Percentiles rank a stretch among this genome's conserved stretches.
phyloP scores from a whole-genome alignment of 345 rosid species.

The Microcos paniculata region DNA sequence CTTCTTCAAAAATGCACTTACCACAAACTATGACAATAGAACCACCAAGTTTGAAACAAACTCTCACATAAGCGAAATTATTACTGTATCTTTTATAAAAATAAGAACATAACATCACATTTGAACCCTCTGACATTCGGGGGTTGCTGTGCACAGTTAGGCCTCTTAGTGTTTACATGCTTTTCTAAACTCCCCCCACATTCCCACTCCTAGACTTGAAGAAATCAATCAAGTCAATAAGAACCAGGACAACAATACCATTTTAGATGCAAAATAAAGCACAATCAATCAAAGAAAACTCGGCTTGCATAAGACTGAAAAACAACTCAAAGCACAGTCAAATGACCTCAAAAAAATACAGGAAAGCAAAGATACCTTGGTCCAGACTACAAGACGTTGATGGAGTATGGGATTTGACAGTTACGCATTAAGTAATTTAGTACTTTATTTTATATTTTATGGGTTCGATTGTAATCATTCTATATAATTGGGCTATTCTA shows the following conservation, averaged over 20 bases:
- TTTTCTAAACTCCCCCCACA: not conserved
- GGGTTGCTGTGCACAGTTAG: not conserved
- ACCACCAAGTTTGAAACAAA: not conserved
- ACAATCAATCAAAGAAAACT: not conserved
- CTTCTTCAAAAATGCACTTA: not conserved
- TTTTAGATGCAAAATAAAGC: not conserved
- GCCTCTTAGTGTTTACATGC: not conserved
- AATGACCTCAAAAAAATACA: not conserved
- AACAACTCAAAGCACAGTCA: not conserved
- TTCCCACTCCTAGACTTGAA: conserved; percentile 2
- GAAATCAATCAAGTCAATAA: not conserved
- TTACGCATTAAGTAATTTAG: too few species aligned
- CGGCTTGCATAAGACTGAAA: not conserved
- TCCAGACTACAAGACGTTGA: not conserved
- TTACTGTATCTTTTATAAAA: not conserved
- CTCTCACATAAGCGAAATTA: not conserved
- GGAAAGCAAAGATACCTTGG: not conserved
- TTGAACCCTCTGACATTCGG: not conserved
- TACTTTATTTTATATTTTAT: too few species aligned
- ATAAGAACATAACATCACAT: not conserved
- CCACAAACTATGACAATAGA: not conserved
- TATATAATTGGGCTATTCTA: too few species aligned
- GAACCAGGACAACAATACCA: not conserved
- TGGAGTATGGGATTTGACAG: too few species aligned
- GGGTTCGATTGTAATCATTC: too few species aligned